These are phyloP conservation scores for Batkoa obscura DNA, from an alignment of 371 early-diverging fungal species.

Conservation along the genomic window DNA sequence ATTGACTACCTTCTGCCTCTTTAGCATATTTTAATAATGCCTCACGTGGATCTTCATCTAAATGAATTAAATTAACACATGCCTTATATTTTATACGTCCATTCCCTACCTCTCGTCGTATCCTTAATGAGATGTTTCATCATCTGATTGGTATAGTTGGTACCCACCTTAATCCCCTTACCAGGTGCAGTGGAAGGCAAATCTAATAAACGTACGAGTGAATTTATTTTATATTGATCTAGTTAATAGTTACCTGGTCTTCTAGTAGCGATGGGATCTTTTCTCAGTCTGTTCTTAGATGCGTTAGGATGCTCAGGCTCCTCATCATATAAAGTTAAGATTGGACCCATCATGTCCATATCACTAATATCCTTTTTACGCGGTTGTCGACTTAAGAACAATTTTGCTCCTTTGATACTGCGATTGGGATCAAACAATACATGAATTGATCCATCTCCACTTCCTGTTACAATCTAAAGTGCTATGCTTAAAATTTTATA, in stretches of 20 bases:
- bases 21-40: slow-evolving; percentile 81
- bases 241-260: slow-evolving; percentile 32
- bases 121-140: slow-evolving; percentile 69
- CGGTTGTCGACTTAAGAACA: slow-evolving; percentile 40
- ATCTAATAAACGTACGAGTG: slow-evolving; percentile 17
- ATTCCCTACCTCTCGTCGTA: slow-evolving; percentile 37
- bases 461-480: slow-evolving; percentile 46
- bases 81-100: too few relatives aligned
- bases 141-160: slow-evolving; percentile 61
- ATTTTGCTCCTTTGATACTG: slow-evolving; percentile 57
- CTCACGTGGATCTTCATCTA: slow-evolving; percentile 86
- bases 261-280: slow-evolving; percentile 49
- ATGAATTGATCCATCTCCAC: slow-evolving; percentile 47
- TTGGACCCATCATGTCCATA: slow-evolving; percentile 40
- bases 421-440: slow-evolving; percentile 59
- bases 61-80: background rate
- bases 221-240: background rate
- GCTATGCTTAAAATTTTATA: background rate
- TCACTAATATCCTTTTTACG: slow-evolving; percentile 49
- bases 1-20: slow-evolving; percentile 32
- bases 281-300: slow-evolving; percentile 51
- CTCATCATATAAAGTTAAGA: slow-evolving; percentile 67
- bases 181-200: slow-evolving; percentile 67
- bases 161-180: slow-evolving; percentile 60
- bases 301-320: slow-evolving; percentile 41